Base-by-base conservation (phyloP, 805 yeast genomes). In the Priceomyces carsonii region DNA sequence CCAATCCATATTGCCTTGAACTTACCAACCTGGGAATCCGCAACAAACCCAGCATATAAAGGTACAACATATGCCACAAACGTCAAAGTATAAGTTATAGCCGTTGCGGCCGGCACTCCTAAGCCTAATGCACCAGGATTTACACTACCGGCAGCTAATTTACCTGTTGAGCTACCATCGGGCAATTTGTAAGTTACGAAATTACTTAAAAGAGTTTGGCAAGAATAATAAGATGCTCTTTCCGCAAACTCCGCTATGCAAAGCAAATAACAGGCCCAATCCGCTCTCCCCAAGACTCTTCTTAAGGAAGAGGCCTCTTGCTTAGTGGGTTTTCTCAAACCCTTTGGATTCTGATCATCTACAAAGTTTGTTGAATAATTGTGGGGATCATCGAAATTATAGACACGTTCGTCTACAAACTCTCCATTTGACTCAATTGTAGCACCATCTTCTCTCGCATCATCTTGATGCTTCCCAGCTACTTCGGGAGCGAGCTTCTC, bases 161-260 rank as follows among this genome's bases (percentile, higher is more conserved):
- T 34, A 23, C 26, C 26, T 26, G 76, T 71, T 18, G 69, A 63
- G 10, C 75, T 69, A 32, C 73, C 71, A 20, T 50, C 53, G 8
- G 80, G 80, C 30, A 73, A 54, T 9, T 75, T 73, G 57, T 77
- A 63, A 55, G 69, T 73, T 37, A 74, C 64, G 45, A 75, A 74
- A 48, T 75, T 75, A 24, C 72, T 55, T 36, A 75, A 60, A 32
- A 69, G 53, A 47, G 71, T 71, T 26, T 59, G 50, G 8, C 64
- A 62, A 18, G 79, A 76, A 44, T 71, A 75, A 47, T 74, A 75
- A 6, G 79, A 72, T 33, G 75, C 79, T 58, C 80, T 65, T 54
- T 75, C 80, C 13, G 79, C 77, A 47, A 75, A 70, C 47, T 75
- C 80, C 24, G 68, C 51, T 59, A 67, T 48, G 58, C 59, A 78